Percentiles rank a stretch among this genome's conserved stretches.
These are phyloP conservation scores for Puccinia polysora DNA, from an alignment of 1,284 basidiomycete genomes.

Conservation along the genomic window DNA sequence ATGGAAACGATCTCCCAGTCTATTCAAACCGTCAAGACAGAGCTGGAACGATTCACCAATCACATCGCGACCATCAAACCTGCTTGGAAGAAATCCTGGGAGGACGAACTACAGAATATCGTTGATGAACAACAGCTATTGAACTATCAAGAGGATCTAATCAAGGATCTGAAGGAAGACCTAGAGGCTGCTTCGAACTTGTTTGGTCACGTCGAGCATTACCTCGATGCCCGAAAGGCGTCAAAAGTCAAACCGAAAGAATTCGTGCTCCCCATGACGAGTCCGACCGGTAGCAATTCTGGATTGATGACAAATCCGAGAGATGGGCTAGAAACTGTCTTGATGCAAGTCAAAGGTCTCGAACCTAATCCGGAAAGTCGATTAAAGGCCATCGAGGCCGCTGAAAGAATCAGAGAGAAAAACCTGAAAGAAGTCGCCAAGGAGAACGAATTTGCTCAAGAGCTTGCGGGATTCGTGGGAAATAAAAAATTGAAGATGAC, in stretches of 20 bases:
- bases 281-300: conserved; percentile 50
- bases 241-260: conserved; percentile 47
- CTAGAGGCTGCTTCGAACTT: conserved; percentile 79
- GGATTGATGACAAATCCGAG: conserved; percentile 5
- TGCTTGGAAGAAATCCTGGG: conserved; percentile 99
- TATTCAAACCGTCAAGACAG: conserved; percentile 64
- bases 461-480: conserved; percentile 74
- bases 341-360: conserved; percentile 79
- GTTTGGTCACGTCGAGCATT: conserved; percentile 75
- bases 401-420: conserved; percentile 69
- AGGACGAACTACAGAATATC: conserved; percentile 88
- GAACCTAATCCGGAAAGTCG: conserved; percentile 68
- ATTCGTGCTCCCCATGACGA: conserved; percentile 51
- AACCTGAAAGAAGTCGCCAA: conserved; percentile 61
- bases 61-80: conserved; percentile 87
- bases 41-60: conserved; percentile 72
- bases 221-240: conserved; percentile 37
- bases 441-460: conserved; percentile 66
- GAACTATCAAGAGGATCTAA: conserved; percentile 82
- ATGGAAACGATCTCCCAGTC: conserved; percentile 72
- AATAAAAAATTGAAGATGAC: conserved; percentile 85
- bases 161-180: conserved; percentile 82
- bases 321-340: conserved; percentile 63
- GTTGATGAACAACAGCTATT: conserved; percentile 96
- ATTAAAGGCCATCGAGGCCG: conserved; percentile 83